These are phyloP conservation scores for Vitis hybrid DNA, from an alignment of 177 flowering plant genomes.

Conservation along the genomic window DNA sequence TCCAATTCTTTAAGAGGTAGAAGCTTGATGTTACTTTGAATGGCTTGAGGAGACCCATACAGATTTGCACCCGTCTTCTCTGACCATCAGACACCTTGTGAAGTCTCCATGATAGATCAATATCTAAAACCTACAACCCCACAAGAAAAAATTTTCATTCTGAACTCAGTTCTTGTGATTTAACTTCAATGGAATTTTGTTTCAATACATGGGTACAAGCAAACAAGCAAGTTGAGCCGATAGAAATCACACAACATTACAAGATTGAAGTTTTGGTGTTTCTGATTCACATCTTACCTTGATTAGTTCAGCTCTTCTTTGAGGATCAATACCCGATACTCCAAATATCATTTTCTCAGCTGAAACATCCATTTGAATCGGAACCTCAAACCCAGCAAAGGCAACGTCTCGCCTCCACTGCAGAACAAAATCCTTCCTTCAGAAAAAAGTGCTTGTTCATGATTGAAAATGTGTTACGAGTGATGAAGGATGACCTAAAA, in stretches of 20 bases:
- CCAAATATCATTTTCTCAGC: slow-evolving; percentile 97
- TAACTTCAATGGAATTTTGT: too few species aligned
- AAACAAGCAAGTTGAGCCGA: too few species aligned
- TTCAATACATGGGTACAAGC: not conserved
- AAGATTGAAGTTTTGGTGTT: not conserved
- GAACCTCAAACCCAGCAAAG: slow-evolving; percentile 96
- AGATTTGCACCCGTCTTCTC: slow-evolving; percentile 91
- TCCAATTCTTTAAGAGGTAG: not conserved
- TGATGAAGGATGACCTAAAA: too few species aligned
- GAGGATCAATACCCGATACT: slow-evolving; percentile 73
- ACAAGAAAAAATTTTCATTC: not conserved
- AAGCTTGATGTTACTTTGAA: slow-evolving; percentile 58
- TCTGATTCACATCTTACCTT: slow-evolving; percentile 47
- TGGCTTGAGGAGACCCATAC: slow-evolving; percentile 96
- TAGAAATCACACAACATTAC: not conserved
- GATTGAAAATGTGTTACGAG: too few species aligned
- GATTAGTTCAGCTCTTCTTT: slow-evolving; percentile 77
- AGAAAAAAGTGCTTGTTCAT: too few species aligned
- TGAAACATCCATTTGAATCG: slow-evolving; percentile 93
- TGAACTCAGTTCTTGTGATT: not conserved
- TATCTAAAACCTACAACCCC: slow-evolving; percentile 67
- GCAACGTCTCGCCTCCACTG: slow-evolving; percentile 99
- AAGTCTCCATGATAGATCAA: slow-evolving; percentile 94
- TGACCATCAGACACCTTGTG: slow-evolving; percentile 97
- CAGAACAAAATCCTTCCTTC: slow-evolving; percentile 10